Conservation (phyloP, 441 rosid species). For the Pelargonium citronellum region DNA sequence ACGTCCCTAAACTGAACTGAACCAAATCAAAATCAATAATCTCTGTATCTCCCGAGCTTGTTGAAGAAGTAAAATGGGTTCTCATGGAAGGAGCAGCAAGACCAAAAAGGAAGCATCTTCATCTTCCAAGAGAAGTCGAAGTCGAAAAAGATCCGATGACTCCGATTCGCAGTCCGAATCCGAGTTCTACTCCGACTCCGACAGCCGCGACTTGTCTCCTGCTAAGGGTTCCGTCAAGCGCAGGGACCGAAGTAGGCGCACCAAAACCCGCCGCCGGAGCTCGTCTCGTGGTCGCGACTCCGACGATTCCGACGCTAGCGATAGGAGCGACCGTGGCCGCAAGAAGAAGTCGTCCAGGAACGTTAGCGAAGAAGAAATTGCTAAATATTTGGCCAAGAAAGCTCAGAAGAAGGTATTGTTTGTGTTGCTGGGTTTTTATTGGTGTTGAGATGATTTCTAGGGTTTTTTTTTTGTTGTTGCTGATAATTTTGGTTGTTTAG, state of each 20-base stretch:
- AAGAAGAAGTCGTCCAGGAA: slow-evolving; percentile 45
- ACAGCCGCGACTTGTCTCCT: slow-evolving; percentile 17
- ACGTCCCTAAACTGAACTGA: background rate
- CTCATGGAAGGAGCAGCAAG: slow-evolving; percentile 22
- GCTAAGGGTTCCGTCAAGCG: slow-evolving; percentile 26
- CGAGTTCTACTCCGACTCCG: slow-evolving; percentile 24
- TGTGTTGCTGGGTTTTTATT: background rate
- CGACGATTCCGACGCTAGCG: slow-evolving; percentile 30
- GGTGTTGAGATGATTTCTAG: background rate
- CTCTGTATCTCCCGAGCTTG: background rate
- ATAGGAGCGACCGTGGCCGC: slow-evolving; percentile 31
- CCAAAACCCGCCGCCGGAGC: slow-evolving; percentile 27
- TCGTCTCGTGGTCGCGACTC: slow-evolving; percentile 16
- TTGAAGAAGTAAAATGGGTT: slow-evolving; percentile 10
- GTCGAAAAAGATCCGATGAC: slow-evolving; percentile 25
- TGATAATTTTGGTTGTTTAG: slow-evolving; percentile 29
- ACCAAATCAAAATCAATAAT: background rate
- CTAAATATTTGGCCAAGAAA: slow-evolving; percentile 61
- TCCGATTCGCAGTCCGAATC: slow-evolving; percentile 30
- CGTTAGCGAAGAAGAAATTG: slow-evolving; percentile 54
- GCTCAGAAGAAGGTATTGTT: slow-evolving; percentile 71
- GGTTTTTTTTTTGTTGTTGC: slow-evolving; percentile 13
- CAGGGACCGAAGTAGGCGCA: slow-evolving; percentile 30
- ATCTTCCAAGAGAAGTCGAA: slow-evolving; percentile 25
- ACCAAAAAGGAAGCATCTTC: slow-evolving; percentile 29